Base-by-base conservation (phyloP, 2,329 filamentous ascomycete species). In the Ophiostoma australiae region DNA sequence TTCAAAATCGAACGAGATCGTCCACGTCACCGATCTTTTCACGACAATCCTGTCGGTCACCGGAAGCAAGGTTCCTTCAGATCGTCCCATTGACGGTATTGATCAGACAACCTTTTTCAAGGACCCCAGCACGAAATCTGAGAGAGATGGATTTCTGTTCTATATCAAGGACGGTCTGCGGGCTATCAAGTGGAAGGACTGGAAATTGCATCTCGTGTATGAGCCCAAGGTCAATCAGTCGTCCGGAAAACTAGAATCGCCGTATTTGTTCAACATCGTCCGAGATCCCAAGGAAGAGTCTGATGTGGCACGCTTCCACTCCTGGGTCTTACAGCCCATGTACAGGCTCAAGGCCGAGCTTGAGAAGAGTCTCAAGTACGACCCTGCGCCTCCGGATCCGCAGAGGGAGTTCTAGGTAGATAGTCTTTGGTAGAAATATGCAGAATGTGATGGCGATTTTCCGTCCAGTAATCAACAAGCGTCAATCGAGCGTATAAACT, bases 81-180 rank as follows among this genome's bases (percentile, higher is more conserved):
- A 55, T 55, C 52, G 52, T 27, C 52, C 52, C 52, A 55, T 55
- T 11, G 52, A 55, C 15, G 52, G 52, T 3, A 55, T 55, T 11
- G 7, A 55, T 11, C 52, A 55, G 52, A 55, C 52, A 27, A 55
- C 23, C 0, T 55, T 55, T 7, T 55, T 55, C 23, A n/a, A 15
- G 8, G n/a, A 55, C 52, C 52, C 75, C 0, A 37, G 35, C 0
- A 67, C 44, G 0, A 66, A 55, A 33, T 76, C 77, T 0, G 68
- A 70, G 2, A 71, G 78, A 4, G 70, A 75, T 1, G 78, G 78
- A 0, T 79, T 80, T 41, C 71, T 77, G 0, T 80, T 80, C 55
- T 80, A 79, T 35, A 78, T 79, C 69, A 79, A 80, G 35, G 76
- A 79, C 1, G 76, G 79, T n/a, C 66, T 80, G 17, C 75, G 77